Evolutionary conservation across 1,139 yeast genomes (phyloP).

Genomic region (Saccharomycopsis crataegensis): DNA sequence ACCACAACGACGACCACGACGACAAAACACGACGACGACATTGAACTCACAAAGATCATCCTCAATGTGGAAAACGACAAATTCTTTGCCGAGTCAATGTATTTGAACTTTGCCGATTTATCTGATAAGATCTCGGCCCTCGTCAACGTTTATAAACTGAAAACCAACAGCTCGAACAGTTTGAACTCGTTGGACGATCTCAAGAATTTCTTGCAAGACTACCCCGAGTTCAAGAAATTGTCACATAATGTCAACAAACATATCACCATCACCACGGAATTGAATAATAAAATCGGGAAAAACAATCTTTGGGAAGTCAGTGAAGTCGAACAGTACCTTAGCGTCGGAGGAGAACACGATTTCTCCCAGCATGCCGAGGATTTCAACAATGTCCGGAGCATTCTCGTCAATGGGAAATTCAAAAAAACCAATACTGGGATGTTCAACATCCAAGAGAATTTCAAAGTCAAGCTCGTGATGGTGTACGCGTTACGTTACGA

Average conservation of each 20-base stretch:
- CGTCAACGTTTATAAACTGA: constrained; percentile 74
- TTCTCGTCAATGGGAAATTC: constrained; percentile 30
- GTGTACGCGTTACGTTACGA: constrained; percentile 69
- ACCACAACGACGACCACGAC: constrained; percentile 24
- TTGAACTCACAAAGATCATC: constrained; percentile 53
- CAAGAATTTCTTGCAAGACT: constrained; percentile 82
- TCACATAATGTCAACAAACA: constrained; percentile 91
- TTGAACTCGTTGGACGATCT: constrained; percentile 71
- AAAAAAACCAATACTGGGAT: constrained; percentile 17
- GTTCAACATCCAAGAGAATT: constrained; percentile 31
- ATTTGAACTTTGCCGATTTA: constrained; percentile 86
- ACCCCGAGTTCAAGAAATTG: constrained; percentile 85
- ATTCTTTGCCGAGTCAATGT: constrained; percentile 76
- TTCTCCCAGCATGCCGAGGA: constrained; percentile 39
- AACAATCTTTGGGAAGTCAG: constrained; percentile 75
- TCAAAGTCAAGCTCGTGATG: constrained; percentile 56
- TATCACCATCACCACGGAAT: constrained; percentile 79
- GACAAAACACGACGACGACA: constrained; percentile 20
- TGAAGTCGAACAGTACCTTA: constrained; percentile 81
- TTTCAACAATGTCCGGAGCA: constrained; percentile 37
- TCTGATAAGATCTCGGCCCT: constrained; percentile 83
- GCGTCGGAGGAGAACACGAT: constrained; percentile 46
- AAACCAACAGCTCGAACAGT: constrained; percentile 66
- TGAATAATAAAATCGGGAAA: constrained; percentile 58
- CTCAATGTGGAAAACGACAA: constrained; percentile 62